Evolutionary conservation across 257 asterid species (phyloP).

Genomic region (Salvia hispanica): DNA sequence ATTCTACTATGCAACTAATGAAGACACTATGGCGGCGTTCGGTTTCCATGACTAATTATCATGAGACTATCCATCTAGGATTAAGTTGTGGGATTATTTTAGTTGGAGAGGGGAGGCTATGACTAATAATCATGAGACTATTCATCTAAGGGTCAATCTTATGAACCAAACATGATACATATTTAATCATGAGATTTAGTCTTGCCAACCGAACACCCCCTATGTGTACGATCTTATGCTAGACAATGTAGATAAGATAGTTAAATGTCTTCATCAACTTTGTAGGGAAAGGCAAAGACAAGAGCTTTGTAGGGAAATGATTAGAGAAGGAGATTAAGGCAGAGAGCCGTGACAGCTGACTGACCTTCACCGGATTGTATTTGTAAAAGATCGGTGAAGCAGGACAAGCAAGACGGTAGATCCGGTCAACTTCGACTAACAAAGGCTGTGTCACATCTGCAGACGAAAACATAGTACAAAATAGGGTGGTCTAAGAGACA

Average conservation of each 20-base stretch:
- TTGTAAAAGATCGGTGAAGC: slow-evolving; percentile 99
- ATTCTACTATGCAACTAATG: not conserved
- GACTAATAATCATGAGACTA: no score
- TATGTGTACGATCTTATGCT: not conserved
- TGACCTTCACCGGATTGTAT: slow-evolving; percentile 92
- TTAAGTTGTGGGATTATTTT: no score
- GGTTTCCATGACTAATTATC: no score
- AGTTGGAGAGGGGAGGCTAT: no score
- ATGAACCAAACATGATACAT: no score
- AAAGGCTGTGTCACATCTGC: slow-evolving; percentile 94
- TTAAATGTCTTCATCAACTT: not conserved
- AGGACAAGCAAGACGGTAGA: slow-evolving; percentile 98
- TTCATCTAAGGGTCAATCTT: no score
- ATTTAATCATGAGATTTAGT: no score
- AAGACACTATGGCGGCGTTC: no score
- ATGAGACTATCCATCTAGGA: no score
- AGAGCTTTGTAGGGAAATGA: not conserved
- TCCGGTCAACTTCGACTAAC: slow-evolving; percentile 85
- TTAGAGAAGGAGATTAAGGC: not conserved
- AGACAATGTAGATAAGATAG: not conserved
- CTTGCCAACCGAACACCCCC: no score
- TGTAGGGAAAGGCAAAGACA: not conserved
- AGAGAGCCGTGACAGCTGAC: slow-evolving; percentile 32
- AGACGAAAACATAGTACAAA: slow-evolving; percentile 14
- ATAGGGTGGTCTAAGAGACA: not conserved